phyloP scores from a whole-genome alignment of 2,329 filamentous ascomycete genomes.

The Sphaerulina musiva region DNA sequence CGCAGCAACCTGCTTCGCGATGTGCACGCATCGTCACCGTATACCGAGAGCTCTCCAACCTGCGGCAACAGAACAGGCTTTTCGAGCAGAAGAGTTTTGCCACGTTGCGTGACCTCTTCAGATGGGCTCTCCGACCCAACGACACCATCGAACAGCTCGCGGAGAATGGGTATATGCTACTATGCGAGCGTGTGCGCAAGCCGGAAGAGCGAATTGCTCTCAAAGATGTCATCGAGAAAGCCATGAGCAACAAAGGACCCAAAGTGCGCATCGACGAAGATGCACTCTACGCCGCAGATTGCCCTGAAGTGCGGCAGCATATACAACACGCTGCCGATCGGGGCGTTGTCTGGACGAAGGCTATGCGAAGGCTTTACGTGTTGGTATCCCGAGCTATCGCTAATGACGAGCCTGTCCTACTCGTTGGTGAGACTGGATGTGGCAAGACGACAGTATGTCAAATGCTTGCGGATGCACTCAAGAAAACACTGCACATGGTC shows the following conservation, averaged over 20 bases:
- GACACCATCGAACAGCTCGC: constrained; percentile 85
- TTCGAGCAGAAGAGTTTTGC: constrained; percentile 99
- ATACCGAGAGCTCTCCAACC: constrained; percentile 82
- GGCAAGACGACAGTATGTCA: constrained; percentile 97
- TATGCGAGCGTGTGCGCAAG: constrained; percentile 91
- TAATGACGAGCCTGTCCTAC: constrained; percentile 86
- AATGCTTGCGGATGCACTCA: constrained; percentile 73
- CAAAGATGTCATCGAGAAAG: constrained; percentile 77
- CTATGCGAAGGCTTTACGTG: constrained; percentile 86
- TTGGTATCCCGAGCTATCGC: constrained; percentile 78
- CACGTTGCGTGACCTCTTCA: constrained; percentile 87
- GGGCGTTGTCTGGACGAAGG: constrained; percentile 84
- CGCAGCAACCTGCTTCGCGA: constrained; percentile 83
- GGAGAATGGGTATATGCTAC: constrained; percentile 88
- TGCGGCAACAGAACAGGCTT: constrained; percentile 81
- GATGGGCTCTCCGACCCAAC: constrained; percentile 82
- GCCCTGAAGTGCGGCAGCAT: constrained; percentile 35
- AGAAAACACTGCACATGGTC: constrained; percentile 73
- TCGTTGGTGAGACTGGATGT: constrained; percentile 95
- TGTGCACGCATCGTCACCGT: constrained; percentile 86
- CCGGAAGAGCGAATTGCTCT: constrained; percentile 77
- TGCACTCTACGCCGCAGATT: constrained; percentile 57
- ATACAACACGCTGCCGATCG: constrained; percentile 44
- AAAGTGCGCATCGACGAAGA: constrained; percentile 69
- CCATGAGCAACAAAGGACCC: constrained; percentile 58